Base-by-base conservation (phyloP, 2,329 filamentous ascomycete species). In the Fusarium sulawesiense region DNA sequence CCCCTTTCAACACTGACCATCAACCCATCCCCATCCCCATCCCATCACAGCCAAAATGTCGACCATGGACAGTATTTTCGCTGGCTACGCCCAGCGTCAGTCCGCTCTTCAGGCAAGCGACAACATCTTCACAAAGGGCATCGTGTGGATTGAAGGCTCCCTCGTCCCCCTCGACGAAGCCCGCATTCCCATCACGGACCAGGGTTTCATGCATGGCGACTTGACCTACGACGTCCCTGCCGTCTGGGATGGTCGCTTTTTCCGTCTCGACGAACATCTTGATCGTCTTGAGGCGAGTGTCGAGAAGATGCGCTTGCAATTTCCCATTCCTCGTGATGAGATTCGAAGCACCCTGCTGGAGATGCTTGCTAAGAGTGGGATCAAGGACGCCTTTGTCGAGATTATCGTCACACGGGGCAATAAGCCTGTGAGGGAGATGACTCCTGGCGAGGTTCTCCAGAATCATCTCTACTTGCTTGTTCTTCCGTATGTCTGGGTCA, bases 121-220 rank as follows among this genome's bases (percentile, higher is more conserved):
- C 12, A 68, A 68, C 20, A 32, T 40, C 21, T 46, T 49, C 18
- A 18, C 82, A 20, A 75, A 78, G 20, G 84, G 85, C 13, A 74
- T 86, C 6, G 84, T 84, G 23, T 86, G 82, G 84, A 71, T 86
- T 3, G 77, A 80, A 46, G 82, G 82, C 18, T 71, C 82, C 42
- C 73, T 83, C 6, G 77, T 80, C 0, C 83, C 84, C 5, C 71
- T 86, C 8, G 41, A 77, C n/a, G 73, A 85, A 47, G 85, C 85
- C 2, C 79, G 79, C n/a, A 84, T 86, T 20, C 85, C 85, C 2
- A 72, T 86, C 1, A 69, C 84, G 1, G 85, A 87, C 65, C 81
- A 87, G 74, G 85, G 85, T 20, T 87, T 87, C 72, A 73, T 86
- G 70, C 84, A 83, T 72, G 82, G 83, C 73, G 84, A 86, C 47